Evolutionary conservation across 306 rosid genomes (phyloP).

Genomic region (Cyamopsis tetragonoloba): DNA sequence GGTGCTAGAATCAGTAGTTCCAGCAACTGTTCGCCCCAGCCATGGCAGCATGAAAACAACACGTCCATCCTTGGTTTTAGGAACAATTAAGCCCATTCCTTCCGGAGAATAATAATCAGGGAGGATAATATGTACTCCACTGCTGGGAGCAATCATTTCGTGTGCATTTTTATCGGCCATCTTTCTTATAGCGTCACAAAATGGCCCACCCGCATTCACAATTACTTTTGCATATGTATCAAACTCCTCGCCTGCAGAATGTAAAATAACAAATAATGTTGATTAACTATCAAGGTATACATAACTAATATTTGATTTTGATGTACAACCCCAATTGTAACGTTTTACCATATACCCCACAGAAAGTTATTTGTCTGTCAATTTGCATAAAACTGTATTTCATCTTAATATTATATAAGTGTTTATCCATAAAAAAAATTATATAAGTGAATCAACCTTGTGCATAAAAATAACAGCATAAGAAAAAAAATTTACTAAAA

Average conservation of each 20-base stretch:
- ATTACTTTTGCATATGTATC: constrained; percentile 92
- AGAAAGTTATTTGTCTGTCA: neutral
- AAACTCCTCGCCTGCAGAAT: constrained; percentile 77
- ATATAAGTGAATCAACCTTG: constrained; percentile 4
- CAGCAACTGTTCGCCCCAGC: constrained; percentile 98
- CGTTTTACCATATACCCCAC: constrained; percentile 4
- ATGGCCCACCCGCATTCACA: constrained; percentile 97
- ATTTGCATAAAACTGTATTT: neutral
- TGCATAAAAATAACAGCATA: neutral
- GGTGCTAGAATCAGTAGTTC: constrained; percentile 95
- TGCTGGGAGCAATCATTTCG: constrained; percentile 87
- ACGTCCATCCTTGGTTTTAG: constrained; percentile 97
- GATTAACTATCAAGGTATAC: neutral
- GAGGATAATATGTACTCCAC: constrained; percentile 92
- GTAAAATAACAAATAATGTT: constrained; percentile 27
- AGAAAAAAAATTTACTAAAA: neutral
- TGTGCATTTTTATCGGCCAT: constrained; percentile 64
- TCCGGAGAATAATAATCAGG: constrained; percentile 99
- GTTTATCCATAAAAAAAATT: no score
- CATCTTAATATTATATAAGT: no score
- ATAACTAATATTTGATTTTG: neutral
- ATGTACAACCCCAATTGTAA: neutral
- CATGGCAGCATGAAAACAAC: constrained; percentile 98
- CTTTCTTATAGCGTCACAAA: constrained; percentile 86
- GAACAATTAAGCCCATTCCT: constrained; percentile 98